These are phyloP conservation scores for Aspergillus proliferans DNA, from an alignment of 2,329 filamentous ascomycete species.

Conservation along the genomic window DNA sequence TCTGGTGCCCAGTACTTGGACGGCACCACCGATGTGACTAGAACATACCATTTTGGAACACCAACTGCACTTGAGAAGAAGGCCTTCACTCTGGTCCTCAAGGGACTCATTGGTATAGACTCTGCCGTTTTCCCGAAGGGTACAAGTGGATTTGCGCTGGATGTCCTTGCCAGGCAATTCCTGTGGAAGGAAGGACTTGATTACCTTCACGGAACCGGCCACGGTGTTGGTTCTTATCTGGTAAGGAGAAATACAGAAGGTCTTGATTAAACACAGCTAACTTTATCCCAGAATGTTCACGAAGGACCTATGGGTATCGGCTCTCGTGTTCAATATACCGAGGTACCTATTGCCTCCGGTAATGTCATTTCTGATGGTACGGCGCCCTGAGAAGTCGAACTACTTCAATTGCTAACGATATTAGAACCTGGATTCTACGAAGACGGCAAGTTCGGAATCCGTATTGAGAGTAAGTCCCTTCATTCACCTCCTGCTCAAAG, in stretches of 20 bases:
- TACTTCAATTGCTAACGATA: constrained; percentile 9
- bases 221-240: constrained; percentile 88
- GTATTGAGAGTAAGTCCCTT: constrained; percentile 66
- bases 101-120: constrained; percentile 87
- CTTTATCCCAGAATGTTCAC: constrained; percentile 65
- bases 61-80: constrained; percentile 79
- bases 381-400: constrained; percentile 2
- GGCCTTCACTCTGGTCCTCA: constrained; percentile 88
- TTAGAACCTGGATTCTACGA: constrained; percentile 91
- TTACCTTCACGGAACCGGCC: constrained; percentile 92
- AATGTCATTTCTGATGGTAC: constrained; percentile 82
- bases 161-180: constrained; percentile 80
- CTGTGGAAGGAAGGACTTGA: constrained; percentile 91
- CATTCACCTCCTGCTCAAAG: not conserved
- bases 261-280: constrained; percentile 9
- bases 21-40: constrained; percentile 91
- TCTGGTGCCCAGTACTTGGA: constrained; percentile 95
- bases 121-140: constrained; percentile 86
- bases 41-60: constrained; percentile 84
- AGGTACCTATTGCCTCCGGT: constrained; percentile 81
- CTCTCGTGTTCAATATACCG: constrained; percentile 81
- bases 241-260: constrained; percentile 19
- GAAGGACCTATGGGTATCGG: constrained; percentile 96
- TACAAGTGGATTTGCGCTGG: constrained; percentile 86
- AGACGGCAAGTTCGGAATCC: constrained; percentile 87